Percentiles rank a stretch among this genome's conserved stretches.
Evolutionary conservation across 2,329 filamentous ascomycete species (phyloP).

Genomic region (Colletotrichum lindemuthianum): DNA sequence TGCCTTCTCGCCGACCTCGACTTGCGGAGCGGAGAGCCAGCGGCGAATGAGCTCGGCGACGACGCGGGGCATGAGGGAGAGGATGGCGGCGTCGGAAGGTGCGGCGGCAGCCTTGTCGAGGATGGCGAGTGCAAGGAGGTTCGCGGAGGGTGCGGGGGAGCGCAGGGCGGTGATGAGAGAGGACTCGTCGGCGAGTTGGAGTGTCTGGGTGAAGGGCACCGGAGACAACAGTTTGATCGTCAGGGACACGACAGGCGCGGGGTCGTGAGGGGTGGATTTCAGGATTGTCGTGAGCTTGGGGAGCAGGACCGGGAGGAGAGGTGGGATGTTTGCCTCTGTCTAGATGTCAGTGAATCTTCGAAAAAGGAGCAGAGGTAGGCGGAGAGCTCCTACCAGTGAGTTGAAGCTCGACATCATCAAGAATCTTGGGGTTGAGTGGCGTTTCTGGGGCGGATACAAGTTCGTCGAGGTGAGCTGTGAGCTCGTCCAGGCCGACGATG

Average conservation of each 20-base stretch:
- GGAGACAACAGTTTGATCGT: slow-evolving; percentile 66
- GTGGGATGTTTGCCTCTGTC: slow-evolving; percentile 61
- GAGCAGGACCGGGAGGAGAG: slow-evolving; percentile 63
- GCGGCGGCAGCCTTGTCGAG: slow-evolving; percentile 63
- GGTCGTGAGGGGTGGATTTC: slow-evolving; percentile 60
- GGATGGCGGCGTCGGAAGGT: slow-evolving; percentile 59
- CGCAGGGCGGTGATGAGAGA: slow-evolving; percentile 62
- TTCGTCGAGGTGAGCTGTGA: slow-evolving; percentile 63
- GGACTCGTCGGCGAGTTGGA: slow-evolving; percentile 62
- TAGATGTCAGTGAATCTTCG: slow-evolving; percentile 13
- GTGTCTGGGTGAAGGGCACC: slow-evolving; percentile 60
- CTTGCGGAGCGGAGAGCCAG: slow-evolving; percentile 64
- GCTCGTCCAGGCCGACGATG: slow-evolving; percentile 62
- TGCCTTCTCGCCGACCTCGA: slow-evolving; percentile 66
- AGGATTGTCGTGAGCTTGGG: slow-evolving; percentile 64
- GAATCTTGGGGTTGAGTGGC: slow-evolving; percentile 58
- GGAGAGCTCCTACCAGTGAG: slow-evolving; percentile 56
- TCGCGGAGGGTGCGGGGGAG: slow-evolving; percentile 65
- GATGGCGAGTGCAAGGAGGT: slow-evolving; percentile 66
- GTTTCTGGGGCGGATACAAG: slow-evolving; percentile 56
- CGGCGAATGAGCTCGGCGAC: slow-evolving; percentile 58
- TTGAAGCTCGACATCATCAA: slow-evolving; percentile 69
- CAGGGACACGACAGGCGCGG: slow-evolving; percentile 60
- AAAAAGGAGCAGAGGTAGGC: neutral
- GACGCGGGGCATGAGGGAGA: slow-evolving; percentile 60